phyloP scores from a whole-genome alignment of 192 early-diverging fungal genomes.

The Glomus cerebriforme region DNA sequence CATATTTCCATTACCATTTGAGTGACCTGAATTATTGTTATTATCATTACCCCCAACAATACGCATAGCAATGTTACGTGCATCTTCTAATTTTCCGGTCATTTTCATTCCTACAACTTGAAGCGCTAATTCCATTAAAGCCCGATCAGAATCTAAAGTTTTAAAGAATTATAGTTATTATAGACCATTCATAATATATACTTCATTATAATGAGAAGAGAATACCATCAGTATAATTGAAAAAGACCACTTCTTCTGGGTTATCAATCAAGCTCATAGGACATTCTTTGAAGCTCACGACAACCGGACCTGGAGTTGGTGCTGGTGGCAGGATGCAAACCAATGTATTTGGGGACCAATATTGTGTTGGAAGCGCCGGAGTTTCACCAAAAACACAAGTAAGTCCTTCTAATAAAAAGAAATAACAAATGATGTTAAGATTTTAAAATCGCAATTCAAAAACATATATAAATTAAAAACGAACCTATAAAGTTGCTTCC shows the following conservation, averaged over 20 bases:
- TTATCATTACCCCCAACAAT: slow-evolving; percentile 55
- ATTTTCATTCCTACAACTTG: slow-evolving; percentile 86
- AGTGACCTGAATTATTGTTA: slow-evolving; percentile 31
- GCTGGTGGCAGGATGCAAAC: slow-evolving; percentile 84
- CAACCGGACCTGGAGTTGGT: slow-evolving; percentile 71
- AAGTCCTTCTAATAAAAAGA: slow-evolving; percentile 49
- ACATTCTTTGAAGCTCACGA: slow-evolving; percentile 58
- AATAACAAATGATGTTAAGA: neutral
- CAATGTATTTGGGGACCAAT: slow-evolving; percentile 77
- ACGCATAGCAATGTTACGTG: slow-evolving; percentile 70
- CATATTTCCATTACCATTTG: slow-evolving; percentile 31
- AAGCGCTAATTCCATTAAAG: slow-evolving; percentile 88
- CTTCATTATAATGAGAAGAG: neutral
- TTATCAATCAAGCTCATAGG: slow-evolving; percentile 44
- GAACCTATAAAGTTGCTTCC: slow-evolving; percentile 77
- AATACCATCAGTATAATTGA: slow-evolving; percentile 46
- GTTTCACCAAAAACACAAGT: slow-evolving; percentile 74
- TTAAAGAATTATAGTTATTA: slow-evolving; percentile 43
- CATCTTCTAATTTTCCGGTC: slow-evolving; percentile 77
- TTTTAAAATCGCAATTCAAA: neutral
- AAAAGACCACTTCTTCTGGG: slow-evolving; percentile 40
- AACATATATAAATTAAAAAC: neutral
- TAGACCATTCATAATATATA: slow-evolving; percentile 22
- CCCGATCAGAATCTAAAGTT: slow-evolving; percentile 77
- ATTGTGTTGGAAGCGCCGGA: slow-evolving; percentile 72